These are phyloP conservation scores for Saprolegnia parasitica DNA, from an alignment of 352 stramenopile species.

Conservation along the genomic window DNA sequence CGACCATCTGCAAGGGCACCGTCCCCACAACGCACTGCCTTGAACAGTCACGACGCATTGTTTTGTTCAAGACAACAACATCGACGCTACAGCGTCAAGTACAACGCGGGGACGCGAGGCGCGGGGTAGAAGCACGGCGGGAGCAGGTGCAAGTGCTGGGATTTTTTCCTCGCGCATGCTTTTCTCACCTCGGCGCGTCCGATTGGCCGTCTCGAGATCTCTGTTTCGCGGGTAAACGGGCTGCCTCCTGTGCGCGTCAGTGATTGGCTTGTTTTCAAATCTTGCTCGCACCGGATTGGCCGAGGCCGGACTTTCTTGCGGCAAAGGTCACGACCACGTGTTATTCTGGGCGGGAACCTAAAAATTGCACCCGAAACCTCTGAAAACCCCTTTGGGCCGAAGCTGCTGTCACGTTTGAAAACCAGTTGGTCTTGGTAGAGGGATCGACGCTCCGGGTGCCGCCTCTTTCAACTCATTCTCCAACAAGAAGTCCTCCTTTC, in stretches of 20 bases:
- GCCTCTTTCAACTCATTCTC: neutral
- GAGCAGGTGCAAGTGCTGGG: too few relatives aligned
- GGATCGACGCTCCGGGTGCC: neutral
- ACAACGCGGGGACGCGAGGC: too few relatives aligned
- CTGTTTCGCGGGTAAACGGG: too few relatives aligned
- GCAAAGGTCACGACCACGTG: neutral
- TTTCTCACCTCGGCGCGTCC: too few relatives aligned
- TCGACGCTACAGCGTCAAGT: too few relatives aligned
- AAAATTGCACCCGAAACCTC: neutral
- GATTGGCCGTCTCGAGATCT: too few relatives aligned
- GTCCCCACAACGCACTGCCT: too few relatives aligned
- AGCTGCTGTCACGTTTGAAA: neutral
- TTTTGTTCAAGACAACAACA: too few relatives aligned
- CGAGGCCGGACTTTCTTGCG: neutral
- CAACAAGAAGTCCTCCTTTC: neutral
- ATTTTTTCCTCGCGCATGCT: too few relatives aligned
- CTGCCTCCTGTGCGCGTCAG: neutral
- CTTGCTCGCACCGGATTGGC: neutral
- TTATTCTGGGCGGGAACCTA: neutral
- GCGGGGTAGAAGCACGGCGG: too few relatives aligned
- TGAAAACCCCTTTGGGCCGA: neutral
- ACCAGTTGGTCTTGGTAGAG: neutral
- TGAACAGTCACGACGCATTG: too few relatives aligned
- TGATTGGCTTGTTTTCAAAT: neutral
- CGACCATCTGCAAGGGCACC: too few relatives aligned